A percentile compares a stretch with the other conserved stretches of the same genome.
phyloP scores from a whole-genome alignment of 78 protist genomes.

The Dictyostelium firmibasis region DNA sequence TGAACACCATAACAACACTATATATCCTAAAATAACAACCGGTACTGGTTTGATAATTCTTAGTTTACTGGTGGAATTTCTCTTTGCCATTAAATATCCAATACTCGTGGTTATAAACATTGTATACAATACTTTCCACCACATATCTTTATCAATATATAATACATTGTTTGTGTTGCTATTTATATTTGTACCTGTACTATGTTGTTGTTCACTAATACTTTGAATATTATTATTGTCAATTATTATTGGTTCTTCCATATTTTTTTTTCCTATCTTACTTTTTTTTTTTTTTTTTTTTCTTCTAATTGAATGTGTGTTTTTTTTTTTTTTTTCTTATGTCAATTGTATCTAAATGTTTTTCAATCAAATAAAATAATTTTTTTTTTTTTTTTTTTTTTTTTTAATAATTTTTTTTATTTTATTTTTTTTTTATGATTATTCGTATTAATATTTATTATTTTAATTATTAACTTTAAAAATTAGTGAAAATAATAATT shows the following conservation, averaged over 20 bases:
- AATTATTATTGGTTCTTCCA: background rate
- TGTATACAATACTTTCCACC: slow-evolving; percentile 71
- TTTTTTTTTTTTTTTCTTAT: background rate
- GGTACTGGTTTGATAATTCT: slow-evolving; percentile 51
- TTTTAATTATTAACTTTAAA: background rate
- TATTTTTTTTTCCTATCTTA: background rate
- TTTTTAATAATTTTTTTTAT: background rate
- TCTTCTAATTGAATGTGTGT: background rate
- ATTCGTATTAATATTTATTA: background rate
- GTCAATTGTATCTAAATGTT: background rate
- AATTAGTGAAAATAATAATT: background rate
- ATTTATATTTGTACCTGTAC: background rate
- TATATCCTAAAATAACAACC: slow-evolving; percentile 62
- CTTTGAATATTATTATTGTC: background rate
- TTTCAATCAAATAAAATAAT: background rate
- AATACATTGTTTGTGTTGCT: too few relatives aligned
- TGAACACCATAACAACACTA: slow-evolving; percentile 68
- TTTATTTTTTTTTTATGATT: background rate
- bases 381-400: background rate
- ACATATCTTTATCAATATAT: slow-evolving; percentile 38
- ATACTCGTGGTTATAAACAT: slow-evolving; percentile 16
- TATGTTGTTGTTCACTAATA: background rate
- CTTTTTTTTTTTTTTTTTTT: background rate
- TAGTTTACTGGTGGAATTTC: slow-evolving; percentile 8
- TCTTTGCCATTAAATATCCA: slow-evolving; percentile 42